phyloP scores from a whole-genome alignment of 805 yeast species.

The Metschnikowia koreensis region DNA sequence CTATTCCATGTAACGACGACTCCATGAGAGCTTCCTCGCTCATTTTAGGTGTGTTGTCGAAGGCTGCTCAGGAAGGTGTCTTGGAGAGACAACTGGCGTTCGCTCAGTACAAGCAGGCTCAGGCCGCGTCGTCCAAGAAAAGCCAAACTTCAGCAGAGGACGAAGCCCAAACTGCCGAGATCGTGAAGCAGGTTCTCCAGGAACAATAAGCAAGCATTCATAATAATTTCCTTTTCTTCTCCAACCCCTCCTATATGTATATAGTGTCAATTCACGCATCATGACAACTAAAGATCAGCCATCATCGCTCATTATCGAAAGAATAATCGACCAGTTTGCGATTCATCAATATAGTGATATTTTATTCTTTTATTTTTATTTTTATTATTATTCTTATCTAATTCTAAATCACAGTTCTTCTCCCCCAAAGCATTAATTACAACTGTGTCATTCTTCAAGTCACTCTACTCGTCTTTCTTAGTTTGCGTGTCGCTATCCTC shows the following conservation, averaged over 20 bases:
- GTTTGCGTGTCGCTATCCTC: conserved; percentile 34
- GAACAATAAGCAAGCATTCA: neutral
- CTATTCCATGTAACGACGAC: conserved; percentile 96
- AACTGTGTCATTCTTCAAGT: neutral
- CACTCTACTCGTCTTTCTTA: conserved; percentile 5
- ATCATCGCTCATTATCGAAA: neutral
- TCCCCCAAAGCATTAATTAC: neutral
- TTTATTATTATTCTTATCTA: no score
- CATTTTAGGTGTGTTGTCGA: conserved; percentile 77
- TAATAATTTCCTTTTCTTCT: neutral
- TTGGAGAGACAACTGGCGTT: conserved; percentile 46
- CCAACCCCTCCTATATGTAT: conserved; percentile 1
- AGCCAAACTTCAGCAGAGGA: neutral
- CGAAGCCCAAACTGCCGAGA: neutral
- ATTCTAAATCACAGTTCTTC: neutral
- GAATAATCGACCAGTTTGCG: no score
- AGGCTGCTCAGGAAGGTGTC: conserved; percentile 81
- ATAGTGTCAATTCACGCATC: conserved; percentile 4
- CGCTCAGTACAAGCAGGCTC: conserved; percentile 15
- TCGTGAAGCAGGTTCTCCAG: neutral
- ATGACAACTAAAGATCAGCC: neutral
- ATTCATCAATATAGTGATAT: no score
- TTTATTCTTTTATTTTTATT: no score
- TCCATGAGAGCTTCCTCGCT: conserved; percentile 77
- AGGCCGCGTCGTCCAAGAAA: neutral